phyloP scores from a whole-genome alignment of 78 protist genomes.

The Tieghemostelium lacteum region DNA sequence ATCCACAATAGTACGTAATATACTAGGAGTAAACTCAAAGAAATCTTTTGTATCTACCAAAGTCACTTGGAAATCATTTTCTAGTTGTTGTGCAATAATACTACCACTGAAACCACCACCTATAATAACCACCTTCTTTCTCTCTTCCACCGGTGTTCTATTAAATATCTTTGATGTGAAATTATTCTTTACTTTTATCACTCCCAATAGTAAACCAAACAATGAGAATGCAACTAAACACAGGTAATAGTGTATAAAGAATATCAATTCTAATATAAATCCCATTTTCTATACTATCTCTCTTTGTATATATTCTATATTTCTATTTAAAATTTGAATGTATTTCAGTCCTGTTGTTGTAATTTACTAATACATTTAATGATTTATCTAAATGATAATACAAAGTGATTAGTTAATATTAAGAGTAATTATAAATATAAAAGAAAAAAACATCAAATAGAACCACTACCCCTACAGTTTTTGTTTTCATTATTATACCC shows the following conservation, averaged over 20 bases:
- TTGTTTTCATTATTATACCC: too few species aligned
- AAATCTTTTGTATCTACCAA: slow-evolving; percentile 71
- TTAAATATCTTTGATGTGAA: neutral
- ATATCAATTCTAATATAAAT: slow-evolving; percentile 10
- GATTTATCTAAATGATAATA: too few species aligned
- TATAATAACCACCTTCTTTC: slow-evolving; percentile 73
- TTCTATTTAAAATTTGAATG: too few species aligned
- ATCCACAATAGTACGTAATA: slow-evolving; percentile 67
- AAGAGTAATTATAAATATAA: too few species aligned
- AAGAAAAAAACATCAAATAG: too few species aligned
- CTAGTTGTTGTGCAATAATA: slow-evolving; percentile 77
- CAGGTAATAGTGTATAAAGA: neutral
- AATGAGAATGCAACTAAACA: neutral
- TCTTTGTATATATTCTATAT: too few species aligned
- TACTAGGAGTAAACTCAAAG: slow-evolving; percentile 83
- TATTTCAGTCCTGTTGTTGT: too few species aligned
- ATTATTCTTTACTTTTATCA: neutral
- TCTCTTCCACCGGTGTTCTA: slow-evolving; percentile 55
- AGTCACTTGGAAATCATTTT: slow-evolving; percentile 79
- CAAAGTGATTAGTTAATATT: too few species aligned
- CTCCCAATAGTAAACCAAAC: neutral
- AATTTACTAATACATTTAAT: too few species aligned
- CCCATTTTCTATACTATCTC: too few species aligned
- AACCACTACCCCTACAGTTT: too few species aligned
- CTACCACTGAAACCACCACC: slow-evolving; percentile 83